Conservation (phyloP, 2,329 filamentous ascomycete species). For the Fusarium siculi region DNA sequence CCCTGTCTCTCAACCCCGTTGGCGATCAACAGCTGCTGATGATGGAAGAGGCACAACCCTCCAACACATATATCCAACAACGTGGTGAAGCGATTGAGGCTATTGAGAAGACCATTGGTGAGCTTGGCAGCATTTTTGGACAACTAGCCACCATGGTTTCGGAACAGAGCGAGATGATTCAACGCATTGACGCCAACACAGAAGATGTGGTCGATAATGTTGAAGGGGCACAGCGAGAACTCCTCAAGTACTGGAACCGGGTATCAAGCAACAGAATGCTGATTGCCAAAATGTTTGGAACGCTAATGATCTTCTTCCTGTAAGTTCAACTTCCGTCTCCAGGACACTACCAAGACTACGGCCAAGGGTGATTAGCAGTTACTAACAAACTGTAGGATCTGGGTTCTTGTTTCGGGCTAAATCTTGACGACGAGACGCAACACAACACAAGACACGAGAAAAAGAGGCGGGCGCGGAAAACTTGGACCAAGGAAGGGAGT, state of each 20-base stretch:
- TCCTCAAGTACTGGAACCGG: slow-evolving; percentile 96
- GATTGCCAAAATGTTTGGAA: slow-evolving; percentile 81
- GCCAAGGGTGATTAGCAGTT: not conserved
- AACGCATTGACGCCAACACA: slow-evolving; percentile 95
- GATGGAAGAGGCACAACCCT: slow-evolving; percentile 89
- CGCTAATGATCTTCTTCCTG: slow-evolving; percentile 94
- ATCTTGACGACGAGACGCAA: slow-evolving; percentile 2
- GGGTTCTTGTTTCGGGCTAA: slow-evolving; percentile 54
- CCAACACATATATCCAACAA: slow-evolving; percentile 91
- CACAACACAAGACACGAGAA: slow-evolving; percentile 16
- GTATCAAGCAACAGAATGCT: slow-evolving; percentile 97
- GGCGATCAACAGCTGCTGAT: slow-evolving; percentile 88
- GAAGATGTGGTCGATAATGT: slow-evolving; percentile 99
- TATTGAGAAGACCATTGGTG: slow-evolving; percentile 94
- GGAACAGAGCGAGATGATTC: slow-evolving; percentile 97
- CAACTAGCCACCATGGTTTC: slow-evolving; percentile 97
- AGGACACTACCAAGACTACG: not conserved
- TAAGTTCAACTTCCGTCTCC: slow-evolving; percentile 49
- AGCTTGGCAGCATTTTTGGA: slow-evolving; percentile 90
- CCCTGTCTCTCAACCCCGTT: slow-evolving; percentile 84
- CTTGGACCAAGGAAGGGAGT: slow-evolving; percentile 15
- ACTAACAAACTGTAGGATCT: slow-evolving; percentile 46
- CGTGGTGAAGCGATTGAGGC: slow-evolving; percentile 95
- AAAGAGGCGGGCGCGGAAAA: slow-evolving; percentile 21
- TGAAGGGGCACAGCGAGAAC: slow-evolving; percentile 91